Conservation (phyloP, 192 early-diverging fungal genomes). For the Funneliformis mosseae region DNA sequence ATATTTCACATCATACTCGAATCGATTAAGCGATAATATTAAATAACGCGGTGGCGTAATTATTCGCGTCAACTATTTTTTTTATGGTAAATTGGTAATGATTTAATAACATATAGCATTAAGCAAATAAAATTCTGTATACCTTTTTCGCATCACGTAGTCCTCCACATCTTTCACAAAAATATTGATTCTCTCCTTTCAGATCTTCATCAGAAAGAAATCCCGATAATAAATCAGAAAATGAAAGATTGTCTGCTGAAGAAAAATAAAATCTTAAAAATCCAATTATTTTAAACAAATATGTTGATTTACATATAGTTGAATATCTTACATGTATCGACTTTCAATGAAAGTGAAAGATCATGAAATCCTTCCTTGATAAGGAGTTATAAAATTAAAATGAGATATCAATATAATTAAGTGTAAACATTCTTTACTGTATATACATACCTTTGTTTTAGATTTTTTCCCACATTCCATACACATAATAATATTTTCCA, state of each 20-base stretch:
- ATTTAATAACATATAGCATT: neutral
- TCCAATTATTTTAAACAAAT: neutral
- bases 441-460: conserved; percentile 10
- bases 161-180: conserved; percentile 20
- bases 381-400: neutral
- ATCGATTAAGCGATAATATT: conserved; percentile 35
- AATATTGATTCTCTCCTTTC: conserved; percentile 34
- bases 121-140: neutral
- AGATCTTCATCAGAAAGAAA: conserved; percentile 20
- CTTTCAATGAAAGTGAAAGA: conserved; percentile 18
- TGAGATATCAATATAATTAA: neutral
- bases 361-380: conserved; percentile 30
- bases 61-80: conserved; percentile 16
- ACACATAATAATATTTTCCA: conserved; percentile 23
- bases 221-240: conserved; percentile 1
- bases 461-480: conserved; percentile 14
- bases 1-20: conserved; percentile 31
- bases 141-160: conserved; percentile 32
- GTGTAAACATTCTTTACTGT: neutral
- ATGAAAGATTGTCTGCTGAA: conserved; percentile 10
- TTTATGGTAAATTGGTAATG: neutral
- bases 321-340: conserved; percentile 10
- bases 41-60: conserved; percentile 21
- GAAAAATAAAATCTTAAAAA: neutral
- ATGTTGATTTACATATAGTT: neutral